These are phyloP conservation scores for Asterochloris sp. DNA, from an alignment of 139 green algal species.

Conservation along the genomic window DNA sequence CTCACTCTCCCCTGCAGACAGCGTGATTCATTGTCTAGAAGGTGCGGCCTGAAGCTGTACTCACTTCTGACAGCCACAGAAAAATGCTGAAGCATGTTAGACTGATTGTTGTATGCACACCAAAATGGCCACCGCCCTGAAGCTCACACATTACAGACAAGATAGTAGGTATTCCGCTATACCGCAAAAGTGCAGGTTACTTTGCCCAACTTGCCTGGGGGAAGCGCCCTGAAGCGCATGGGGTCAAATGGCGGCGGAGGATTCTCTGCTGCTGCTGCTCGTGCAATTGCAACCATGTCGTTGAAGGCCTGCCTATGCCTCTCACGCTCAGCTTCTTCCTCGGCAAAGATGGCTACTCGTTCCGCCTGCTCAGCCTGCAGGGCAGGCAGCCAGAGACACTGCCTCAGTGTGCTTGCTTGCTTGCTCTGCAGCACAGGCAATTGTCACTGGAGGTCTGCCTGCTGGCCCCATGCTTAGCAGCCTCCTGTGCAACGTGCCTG, in stretches of 20 bases:
- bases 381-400: neutral
- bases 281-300: conserved; percentile 52
- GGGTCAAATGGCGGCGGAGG: conserved; percentile 45
- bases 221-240: conserved; percentile 62
- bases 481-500: too few species aligned
- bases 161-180: too few species aligned
- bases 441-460: too few species aligned
- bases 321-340: conserved; percentile 48
- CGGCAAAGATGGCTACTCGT: conserved; percentile 29
- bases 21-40: too few species aligned
- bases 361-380: conserved; percentile 29
- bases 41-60: too few species aligned
- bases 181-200: neutral
- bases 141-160: too few species aligned
- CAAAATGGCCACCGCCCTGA: too few species aligned
- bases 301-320: conserved; percentile 53
- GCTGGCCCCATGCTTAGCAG: too few species aligned
- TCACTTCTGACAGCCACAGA: too few species aligned
- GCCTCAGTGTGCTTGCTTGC: neutral
- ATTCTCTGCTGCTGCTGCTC: conserved; percentile 25
- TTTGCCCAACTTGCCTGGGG: conserved; percentile 20
- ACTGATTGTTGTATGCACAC: too few species aligned
- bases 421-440: neutral
- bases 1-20: conserved; percentile 50
- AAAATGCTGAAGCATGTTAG: too few species aligned